Conservation (phyloP, 2,329 filamentous ascomycete species). For the Aschersonia sp. region DNA sequence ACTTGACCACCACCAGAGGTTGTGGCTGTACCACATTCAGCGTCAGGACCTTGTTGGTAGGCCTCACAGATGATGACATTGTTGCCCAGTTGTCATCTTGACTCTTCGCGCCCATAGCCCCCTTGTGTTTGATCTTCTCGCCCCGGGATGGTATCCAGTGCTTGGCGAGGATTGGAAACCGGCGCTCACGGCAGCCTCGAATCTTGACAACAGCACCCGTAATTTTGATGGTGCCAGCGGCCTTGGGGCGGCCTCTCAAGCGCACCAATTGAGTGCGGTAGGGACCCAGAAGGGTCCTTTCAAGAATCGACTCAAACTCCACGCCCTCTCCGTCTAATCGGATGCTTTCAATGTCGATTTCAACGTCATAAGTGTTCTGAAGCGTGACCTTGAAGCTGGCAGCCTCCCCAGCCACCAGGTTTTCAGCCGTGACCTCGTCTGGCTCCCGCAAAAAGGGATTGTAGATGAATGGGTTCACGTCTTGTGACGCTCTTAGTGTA, state of each 20-base stretch:
- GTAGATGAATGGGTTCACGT: constrained; percentile 80
- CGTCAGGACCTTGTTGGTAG: constrained; percentile 37
- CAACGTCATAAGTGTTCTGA: constrained; percentile 90
- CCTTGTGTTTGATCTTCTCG: constrained; percentile 63
- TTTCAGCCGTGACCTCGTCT: constrained; percentile 45
- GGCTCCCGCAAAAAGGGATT: constrained; percentile 73
- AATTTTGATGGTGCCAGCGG: constrained; percentile 55
- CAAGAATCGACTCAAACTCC: constrained; percentile 51
- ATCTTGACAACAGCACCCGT: constrained; percentile 70
- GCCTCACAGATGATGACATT: constrained; percentile 15
- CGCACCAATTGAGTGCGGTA: constrained; percentile 70
- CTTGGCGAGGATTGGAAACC: constrained; percentile 70
- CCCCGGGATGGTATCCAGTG: constrained; percentile 60
- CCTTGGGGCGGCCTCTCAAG: constrained; percentile 52
- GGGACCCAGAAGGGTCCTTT: constrained; percentile 59
- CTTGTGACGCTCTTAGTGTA: constrained; percentile 38
- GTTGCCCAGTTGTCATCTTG: constrained; percentile 20
- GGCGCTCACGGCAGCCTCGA: constrained; percentile 64
- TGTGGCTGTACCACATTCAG: constrained; percentile 69
- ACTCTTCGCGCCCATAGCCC: constrained; percentile 42
- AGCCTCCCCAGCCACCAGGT: constrained; percentile 66
- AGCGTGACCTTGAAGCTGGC: constrained; percentile 70
- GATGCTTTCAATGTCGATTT: constrained; percentile 77
- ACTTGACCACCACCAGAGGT: constrained; percentile 62
- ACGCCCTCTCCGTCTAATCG: constrained; percentile 60